Evolutionary conservation across 2,329 filamentous ascomycete genomes (phyloP), one percentile per base, ranked within the genome.

Genomic region (Aquanectria penicillioides): DNA sequence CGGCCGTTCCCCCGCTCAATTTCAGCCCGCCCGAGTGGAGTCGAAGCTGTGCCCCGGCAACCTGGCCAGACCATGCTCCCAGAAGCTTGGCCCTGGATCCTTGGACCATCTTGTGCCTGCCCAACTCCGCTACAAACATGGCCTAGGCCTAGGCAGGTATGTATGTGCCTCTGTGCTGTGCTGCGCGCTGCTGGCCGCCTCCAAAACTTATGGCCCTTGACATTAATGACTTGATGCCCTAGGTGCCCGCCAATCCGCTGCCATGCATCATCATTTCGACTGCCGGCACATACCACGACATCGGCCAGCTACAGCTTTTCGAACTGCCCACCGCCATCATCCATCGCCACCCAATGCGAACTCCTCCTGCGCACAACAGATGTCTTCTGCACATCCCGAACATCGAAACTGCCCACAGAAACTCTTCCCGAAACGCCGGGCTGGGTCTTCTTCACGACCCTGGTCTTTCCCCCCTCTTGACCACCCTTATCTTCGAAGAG

Each of bases 1-100:
- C 67, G 67, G 67, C 67, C 67, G 67, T 61, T 56, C 59, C 55
- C 51, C 59, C 57, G 68, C 52, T 66, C 48, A 55, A 62, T 56
- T 60, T 66, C 53, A 66, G 64, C 58, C 58, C 59, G 52, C 52
- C 57, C 25, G 18, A 54, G 66, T 69, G 66, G 66, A 64, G 38
- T 51, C 15, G 26, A 43, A 50, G 54, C 33, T 49, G 18, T 50
- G 34, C 54, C 47, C 52, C 41, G 20, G 43, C 26, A 31, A 48
- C 20, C 34, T 37, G 34, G 41, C 33, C 40, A 53, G 26, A 25
- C 26, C 26, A 41, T 26, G 44, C 20, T 22, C 33, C 43, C 40
- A 38, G 44, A 54, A 38, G 34, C 34, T 48, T 48, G 52, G 40
- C 34, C 56, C 56, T 41, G 44, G 49, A 38, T 40, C 57, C 51